A percentile compares a stretch with the other conserved stretches of the same genome.
These are phyloP conservation scores for Graphilbum ipis-grandicollis DNA, from an alignment of 2,329 filamentous ascomycete genomes.

Conservation along the genomic window DNA sequence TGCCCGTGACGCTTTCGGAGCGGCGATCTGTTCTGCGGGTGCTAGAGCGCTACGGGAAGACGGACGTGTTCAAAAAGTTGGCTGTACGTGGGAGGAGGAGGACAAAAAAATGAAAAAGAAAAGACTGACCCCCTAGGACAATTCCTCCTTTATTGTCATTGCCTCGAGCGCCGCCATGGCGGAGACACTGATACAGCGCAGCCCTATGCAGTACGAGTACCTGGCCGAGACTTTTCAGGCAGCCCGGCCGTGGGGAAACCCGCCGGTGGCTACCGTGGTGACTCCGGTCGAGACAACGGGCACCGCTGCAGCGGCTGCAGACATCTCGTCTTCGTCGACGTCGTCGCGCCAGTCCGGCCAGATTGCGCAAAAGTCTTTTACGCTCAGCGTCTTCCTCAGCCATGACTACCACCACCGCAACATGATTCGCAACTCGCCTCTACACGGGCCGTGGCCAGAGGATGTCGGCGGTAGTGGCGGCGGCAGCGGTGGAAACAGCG, in stretches of 20 bases:
- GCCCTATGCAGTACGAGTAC: conserved; percentile 30
- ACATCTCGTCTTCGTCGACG: neutral
- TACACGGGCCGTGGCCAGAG: conserved; percentile 25
- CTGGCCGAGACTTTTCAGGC: conserved; percentile 12
- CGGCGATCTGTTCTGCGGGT: conserved; percentile 35
- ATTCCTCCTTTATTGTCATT: conserved; percentile 32
- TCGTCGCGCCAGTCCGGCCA: neutral
- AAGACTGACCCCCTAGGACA: too few species aligned
- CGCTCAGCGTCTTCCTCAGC: conserved; percentile 21
- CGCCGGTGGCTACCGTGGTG: conserved; percentile 8
- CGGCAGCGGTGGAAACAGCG: neutral
- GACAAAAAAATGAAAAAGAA: too few species aligned
- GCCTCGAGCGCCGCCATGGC: conserved; percentile 23
- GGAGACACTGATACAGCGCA: conserved; percentile 20
- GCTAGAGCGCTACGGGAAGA: conserved; percentile 28
- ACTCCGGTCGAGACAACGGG: conserved; percentile 6
- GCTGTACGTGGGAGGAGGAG: too few species aligned
- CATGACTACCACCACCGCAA: conserved; percentile 22
- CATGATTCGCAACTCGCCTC: conserved; percentile 17
- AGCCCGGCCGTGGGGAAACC: conserved; percentile 7
- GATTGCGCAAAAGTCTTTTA: conserved; percentile 19
- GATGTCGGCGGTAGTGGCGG: conserved; percentile 2
- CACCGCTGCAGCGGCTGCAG: neutral
- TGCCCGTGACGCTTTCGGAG: conserved; percentile 33
- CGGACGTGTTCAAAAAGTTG: conserved; percentile 35